These are phyloP conservation scores for Quercus variabilis DNA, from an alignment of 306 rosid genomes.

Conservation along the genomic window DNA sequence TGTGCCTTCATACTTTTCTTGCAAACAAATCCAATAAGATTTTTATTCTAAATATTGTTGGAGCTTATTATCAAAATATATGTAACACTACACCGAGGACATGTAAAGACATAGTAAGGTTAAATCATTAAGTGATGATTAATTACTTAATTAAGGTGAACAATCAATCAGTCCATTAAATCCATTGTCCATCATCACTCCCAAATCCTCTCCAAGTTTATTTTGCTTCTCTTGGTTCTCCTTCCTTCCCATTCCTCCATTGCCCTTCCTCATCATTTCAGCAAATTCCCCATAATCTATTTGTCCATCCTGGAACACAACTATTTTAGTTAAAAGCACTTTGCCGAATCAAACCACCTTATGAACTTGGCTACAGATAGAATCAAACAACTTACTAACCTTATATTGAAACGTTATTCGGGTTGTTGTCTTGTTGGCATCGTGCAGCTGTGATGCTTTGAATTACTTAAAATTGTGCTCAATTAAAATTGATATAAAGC, in stretches of 20 bases:
- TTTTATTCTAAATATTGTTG: too few relatives aligned
- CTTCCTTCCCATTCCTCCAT: constrained; percentile 55
- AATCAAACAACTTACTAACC: too few relatives aligned
- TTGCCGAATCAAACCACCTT: too few relatives aligned
- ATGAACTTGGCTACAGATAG: too few relatives aligned
- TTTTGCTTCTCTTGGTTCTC: constrained; percentile 51
- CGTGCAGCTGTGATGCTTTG: too few relatives aligned
- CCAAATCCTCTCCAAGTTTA: constrained; percentile 47
- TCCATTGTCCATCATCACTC: constrained; percentile 26
- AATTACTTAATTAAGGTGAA: constrained; percentile 10
- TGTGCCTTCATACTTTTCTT: background rate
- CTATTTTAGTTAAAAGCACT: background rate
- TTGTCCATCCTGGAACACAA: constrained; percentile 54
- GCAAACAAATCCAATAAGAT: too few relatives aligned
- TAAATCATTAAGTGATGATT: constrained; percentile 11
- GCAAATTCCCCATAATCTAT: constrained; percentile 64
- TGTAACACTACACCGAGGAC: too few relatives aligned
- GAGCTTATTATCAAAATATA: too few relatives aligned
- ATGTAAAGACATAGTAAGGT: background rate
- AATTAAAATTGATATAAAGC: too few relatives aligned
- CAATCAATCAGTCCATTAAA: constrained; percentile 36
- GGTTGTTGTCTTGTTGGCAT: too few relatives aligned
- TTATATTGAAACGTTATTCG: too few relatives aligned
- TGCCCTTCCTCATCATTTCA: constrained; percentile 61
- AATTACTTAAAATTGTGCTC: too few relatives aligned